phyloP scores from a whole-genome alignment of 1,284 basidiomycete species.

The Fomes fomentarius region DNA sequence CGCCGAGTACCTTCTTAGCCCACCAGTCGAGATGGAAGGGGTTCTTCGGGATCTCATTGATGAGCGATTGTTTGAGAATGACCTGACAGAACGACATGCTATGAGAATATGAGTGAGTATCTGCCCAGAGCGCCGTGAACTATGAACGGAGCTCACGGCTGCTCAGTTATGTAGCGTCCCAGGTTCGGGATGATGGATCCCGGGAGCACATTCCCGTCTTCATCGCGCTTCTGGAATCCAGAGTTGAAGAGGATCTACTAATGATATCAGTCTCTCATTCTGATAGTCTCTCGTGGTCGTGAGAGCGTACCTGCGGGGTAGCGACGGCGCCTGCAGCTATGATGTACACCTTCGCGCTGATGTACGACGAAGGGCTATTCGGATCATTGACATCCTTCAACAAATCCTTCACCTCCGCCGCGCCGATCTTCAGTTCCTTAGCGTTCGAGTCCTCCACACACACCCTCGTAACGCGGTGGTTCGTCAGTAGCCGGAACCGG shows the following conservation, averaged over 20 bases:
- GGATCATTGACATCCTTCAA: conserved; percentile 4
- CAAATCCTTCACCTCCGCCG: conserved; percentile 16
- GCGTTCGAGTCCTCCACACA: background rate
- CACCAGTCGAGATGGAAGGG: conserved; percentile 27
- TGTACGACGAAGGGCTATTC: background rate
- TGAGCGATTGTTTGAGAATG: conserved; percentile 7
- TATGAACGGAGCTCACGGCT: conserved; percentile 18
- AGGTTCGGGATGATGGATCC: conserved; percentile 18
- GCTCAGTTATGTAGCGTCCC: conserved; percentile 28
- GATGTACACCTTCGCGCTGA: conserved; percentile 23
- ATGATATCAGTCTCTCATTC: background rate
- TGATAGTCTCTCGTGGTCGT: background rate
- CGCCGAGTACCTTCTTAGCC: conserved; percentile 35
- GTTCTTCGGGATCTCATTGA: conserved; percentile 8
- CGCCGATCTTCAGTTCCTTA: conserved; percentile 2
- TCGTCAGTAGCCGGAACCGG: conserved; percentile 8
- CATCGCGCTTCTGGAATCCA: conserved; percentile 1
- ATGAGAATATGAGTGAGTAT: background rate
- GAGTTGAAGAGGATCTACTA: conserved; percentile 28
- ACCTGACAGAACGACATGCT: conserved; percentile 30
- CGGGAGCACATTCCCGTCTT: background rate
- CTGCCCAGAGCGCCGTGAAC: background rate
- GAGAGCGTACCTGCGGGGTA: conserved; percentile 24
- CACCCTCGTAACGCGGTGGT: conserved; percentile 23
- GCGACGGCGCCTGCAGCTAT: conserved; percentile 28